phyloP scores from a whole-genome alignment of 2,329 filamentous ascomycete genomes.

The Mycosphaerelloides madeirae region DNA sequence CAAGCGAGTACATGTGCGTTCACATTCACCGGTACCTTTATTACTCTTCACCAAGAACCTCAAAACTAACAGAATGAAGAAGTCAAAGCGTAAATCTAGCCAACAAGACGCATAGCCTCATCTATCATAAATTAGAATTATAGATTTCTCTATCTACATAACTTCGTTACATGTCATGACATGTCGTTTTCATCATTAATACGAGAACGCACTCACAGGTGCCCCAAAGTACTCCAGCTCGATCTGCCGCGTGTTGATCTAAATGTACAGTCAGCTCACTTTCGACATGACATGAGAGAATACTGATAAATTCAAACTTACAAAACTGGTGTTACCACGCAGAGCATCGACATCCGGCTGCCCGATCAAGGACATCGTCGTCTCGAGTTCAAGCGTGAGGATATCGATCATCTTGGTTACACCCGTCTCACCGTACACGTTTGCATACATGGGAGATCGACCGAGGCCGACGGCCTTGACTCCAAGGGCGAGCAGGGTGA shows the following conservation, averaged over 20 bases:
- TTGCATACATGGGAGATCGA: conserved; percentile 49
- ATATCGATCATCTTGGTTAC: conserved; percentile 42
- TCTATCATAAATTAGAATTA: too few relatives aligned
- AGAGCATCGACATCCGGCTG: conserved; percentile 11
- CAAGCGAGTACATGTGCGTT: too few relatives aligned
- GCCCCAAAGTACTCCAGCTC: conserved; percentile 15
- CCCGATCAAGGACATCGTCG: conserved; percentile 15
- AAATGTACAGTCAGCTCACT: background rate
- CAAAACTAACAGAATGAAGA: too few relatives aligned
- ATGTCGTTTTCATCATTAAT: background rate
- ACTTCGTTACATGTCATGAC: too few relatives aligned
- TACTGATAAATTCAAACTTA: conserved; percentile 3
- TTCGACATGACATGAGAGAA: background rate
- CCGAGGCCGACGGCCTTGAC: conserved; percentile 44
- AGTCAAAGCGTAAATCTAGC: too few relatives aligned
- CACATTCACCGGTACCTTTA: too few relatives aligned
- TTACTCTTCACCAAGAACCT: too few relatives aligned
- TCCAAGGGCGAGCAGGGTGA: conserved; percentile 38
- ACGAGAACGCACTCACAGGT: conserved; percentile 3
- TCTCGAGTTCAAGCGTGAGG: conserved; percentile 13
- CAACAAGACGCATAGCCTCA: too few relatives aligned
- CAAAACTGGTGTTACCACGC: conserved; percentile 13
- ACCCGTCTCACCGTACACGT: conserved; percentile 56
- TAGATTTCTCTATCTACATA: too few relatives aligned
- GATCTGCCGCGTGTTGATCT: conserved; percentile 14